Percentiles rank a stretch among this genome's conserved stretches.
These are phyloP conservation scores for Talaromyces amestolkiae DNA, from an alignment of 2,329 filamentous ascomycete species.

Conservation along the genomic window DNA sequence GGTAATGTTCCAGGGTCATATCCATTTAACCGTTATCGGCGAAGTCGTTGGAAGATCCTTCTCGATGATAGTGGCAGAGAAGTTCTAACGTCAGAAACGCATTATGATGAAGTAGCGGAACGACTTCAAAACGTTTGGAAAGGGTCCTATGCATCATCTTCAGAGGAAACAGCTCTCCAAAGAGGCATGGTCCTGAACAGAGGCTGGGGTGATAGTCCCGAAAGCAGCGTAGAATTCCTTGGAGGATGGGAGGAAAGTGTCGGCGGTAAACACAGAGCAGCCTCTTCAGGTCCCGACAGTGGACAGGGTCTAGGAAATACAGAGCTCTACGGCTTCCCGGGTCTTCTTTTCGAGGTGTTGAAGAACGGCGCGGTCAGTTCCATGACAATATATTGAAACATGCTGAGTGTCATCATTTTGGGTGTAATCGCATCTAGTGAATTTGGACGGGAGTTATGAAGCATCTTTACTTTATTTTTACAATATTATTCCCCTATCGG, in stretches of 20 bases:
- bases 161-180: conserved; percentile 54
- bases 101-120: conserved; percentile 70
- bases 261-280: conserved; percentile 44
- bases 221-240: conserved; percentile 81
- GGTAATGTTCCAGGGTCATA: conserved; percentile 95
- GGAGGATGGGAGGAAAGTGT: conserved; percentile 80
- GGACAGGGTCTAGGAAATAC: conserved; percentile 66
- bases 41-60: conserved; percentile 79
- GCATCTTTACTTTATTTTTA: not conserved
- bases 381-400: conserved; percentile 74
- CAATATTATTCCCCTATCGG: not conserved
- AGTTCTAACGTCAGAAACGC: conserved; percentile 69
- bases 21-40: conserved; percentile 89
- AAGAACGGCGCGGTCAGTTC: conserved; percentile 88
- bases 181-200: conserved; percentile 80
- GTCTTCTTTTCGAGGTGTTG: conserved; percentile 90
- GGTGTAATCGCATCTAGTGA: not conserved
- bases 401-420: not conserved
- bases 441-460: not conserved
- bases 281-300: conserved; percentile 42
- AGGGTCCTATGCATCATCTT: conserved; percentile 57
- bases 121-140: conserved; percentile 69
- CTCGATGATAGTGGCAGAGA: conserved; percentile 41
- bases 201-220: conserved; percentile 87
- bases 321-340: conserved; percentile 89